Evolutionary conservation across 2,329 filamentous ascomycete genomes (phyloP).

Genomic region (Beauveria pseudobassiana): DNA sequence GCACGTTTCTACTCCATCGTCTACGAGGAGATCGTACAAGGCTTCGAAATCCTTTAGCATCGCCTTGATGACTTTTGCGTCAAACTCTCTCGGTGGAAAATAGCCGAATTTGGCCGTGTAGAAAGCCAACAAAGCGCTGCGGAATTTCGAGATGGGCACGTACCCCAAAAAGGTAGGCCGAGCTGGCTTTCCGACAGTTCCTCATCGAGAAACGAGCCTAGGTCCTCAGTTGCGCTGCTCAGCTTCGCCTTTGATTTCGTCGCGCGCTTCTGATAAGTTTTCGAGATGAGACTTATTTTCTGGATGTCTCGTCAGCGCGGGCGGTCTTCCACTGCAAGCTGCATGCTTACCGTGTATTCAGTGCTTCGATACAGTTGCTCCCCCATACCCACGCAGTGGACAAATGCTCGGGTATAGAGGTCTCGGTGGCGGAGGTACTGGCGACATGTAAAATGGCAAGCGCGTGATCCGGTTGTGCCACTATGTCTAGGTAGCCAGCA

Average conservation of each 20-base stretch:
- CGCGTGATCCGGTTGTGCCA: constrained; percentile 59
- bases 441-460: constrained; percentile 60
- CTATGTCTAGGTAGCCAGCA: constrained; percentile 62
- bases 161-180: constrained; percentile 52
- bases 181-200: constrained; percentile 60
- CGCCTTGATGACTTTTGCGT: constrained; percentile 47
- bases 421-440: constrained; percentile 53
- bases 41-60: constrained; percentile 65
- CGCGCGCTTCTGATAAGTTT: constrained; percentile 57
- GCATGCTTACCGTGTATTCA: constrained; percentile 51
- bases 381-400: constrained; percentile 73
- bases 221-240: constrained; percentile 45
- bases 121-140: constrained; percentile 58
- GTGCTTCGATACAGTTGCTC: constrained; percentile 47
- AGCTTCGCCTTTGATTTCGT: constrained; percentile 59
- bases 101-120: constrained; percentile 63
- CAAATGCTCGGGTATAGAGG: constrained; percentile 67
- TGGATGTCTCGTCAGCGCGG: constrained; percentile 18
- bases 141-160: constrained; percentile 66
- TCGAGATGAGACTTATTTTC: constrained; percentile 43
- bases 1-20: constrained; percentile 45
- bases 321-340: neutral
- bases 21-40: constrained; percentile 64
- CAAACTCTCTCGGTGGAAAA: constrained; percentile 60
- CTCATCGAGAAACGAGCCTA: constrained; percentile 62